Conservation (phyloP, 441 rosid species). For the Euphorbia schlechtendalii region DNA sequence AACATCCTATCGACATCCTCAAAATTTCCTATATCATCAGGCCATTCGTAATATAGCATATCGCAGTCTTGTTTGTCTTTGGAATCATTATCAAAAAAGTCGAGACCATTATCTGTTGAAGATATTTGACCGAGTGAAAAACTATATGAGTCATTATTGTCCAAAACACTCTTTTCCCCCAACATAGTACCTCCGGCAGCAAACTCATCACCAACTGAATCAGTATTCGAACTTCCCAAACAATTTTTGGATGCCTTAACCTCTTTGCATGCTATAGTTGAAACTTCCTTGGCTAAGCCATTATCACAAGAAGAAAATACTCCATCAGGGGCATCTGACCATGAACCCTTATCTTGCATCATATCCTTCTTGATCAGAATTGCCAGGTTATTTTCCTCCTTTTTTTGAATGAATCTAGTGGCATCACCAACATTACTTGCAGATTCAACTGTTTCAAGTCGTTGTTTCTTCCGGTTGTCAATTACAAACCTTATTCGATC, state of each 20-base stretch:
- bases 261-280: conserved; percentile 33
- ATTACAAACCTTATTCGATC: conserved; percentile 31
- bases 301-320: conserved; percentile 34
- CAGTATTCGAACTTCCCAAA: conserved; percentile 30
- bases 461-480: conserved; percentile 40
- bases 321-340: conserved; percentile 43
- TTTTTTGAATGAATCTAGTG: conserved; percentile 25
- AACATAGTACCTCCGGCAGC: conserved; percentile 36
- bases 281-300: conserved; percentile 37
- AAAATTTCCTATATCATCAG: conserved; percentile 67
- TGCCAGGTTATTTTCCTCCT: conserved; percentile 26
- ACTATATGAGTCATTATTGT: conserved; percentile 29
- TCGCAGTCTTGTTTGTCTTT: conserved; percentile 56
- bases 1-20: conserved; percentile 91
- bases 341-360: conserved; percentile 52
- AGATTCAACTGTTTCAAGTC: conserved; percentile 33
- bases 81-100: conserved; percentile 43
- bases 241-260: conserved; percentile 34
- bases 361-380: conserved; percentile 31
- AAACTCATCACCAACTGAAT: conserved; percentile 32
- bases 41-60: conserved; percentile 69
- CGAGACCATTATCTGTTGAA: conserved; percentile 43
- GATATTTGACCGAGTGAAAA: conserved; percentile 49
- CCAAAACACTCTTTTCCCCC: conserved; percentile 35
- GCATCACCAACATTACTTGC: conserved; percentile 28